phyloP scores from a whole-genome alignment of 208 protist species.

The Trypanosoma melophagium region DNA sequence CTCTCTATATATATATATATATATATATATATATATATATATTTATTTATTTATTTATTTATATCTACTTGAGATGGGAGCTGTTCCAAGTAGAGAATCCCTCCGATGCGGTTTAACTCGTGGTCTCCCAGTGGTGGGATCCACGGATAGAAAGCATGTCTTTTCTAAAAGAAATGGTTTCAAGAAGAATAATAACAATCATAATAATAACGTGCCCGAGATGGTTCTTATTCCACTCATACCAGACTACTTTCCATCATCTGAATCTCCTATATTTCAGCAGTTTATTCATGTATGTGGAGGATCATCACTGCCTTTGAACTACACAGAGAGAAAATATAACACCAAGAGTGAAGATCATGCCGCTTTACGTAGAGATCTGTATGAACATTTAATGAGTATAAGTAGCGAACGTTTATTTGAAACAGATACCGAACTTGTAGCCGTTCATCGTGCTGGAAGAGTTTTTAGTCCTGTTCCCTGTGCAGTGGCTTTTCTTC shows the following conservation, averaged over 20 bases:
- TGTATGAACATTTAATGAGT: slow-evolving; percentile 68
- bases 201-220: slow-evolving; percentile 10
- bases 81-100: slow-evolving; percentile 9
- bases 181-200: background rate
- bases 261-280: slow-evolving; percentile 44
- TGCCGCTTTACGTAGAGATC: slow-evolving; percentile 35
- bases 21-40: slow-evolving; percentile 21
- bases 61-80: background rate
- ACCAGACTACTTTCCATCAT: slow-evolving; percentile 58
- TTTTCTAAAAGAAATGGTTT: background rate
- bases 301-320: slow-evolving; percentile 29
- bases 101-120: background rate
- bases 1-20: background rate
- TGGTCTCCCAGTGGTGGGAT: background rate
- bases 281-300: slow-evolving; percentile 48
- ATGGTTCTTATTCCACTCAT: slow-evolving; percentile 66
- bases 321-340: slow-evolving; percentile 18
- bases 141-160: background rate
- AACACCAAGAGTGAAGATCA: slow-evolving; percentile 24
- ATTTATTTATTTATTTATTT: background rate
- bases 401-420: slow-evolving; percentile 56
- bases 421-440: slow-evolving; percentile 61
- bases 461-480: slow-evolving; percentile 58
- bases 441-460: slow-evolving; percentile 43
- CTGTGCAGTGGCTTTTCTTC: slow-evolving; percentile 64